Percentiles rank a stretch among this genome's conserved stretches.
Evolutionary conservation across 2,329 filamentous ascomycete species (phyloP).

Genomic region (Penicillium sp.): DNA sequence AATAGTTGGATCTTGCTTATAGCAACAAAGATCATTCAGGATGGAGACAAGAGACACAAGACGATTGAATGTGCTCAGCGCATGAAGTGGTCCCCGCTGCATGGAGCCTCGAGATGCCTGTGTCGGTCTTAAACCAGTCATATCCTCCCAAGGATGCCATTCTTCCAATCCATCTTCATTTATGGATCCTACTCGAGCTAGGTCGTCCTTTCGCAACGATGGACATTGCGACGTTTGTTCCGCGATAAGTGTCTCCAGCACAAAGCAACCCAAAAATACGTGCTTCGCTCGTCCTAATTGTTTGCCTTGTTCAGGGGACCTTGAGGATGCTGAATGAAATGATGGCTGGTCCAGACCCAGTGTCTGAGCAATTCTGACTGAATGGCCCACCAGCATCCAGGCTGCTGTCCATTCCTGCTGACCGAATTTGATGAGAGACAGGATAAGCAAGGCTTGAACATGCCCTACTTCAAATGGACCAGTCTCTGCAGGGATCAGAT

Average conservation of each 20-base stretch:
- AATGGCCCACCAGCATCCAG: slow-evolving; percentile 65
- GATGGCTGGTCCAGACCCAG: slow-evolving; percentile 39
- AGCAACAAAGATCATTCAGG: slow-evolving; percentile 34
- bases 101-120: slow-evolving; percentile 29
- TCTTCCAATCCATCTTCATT: slow-evolving; percentile 70
- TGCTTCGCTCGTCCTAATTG: slow-evolving; percentile 38
- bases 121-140: slow-evolving; percentile 34
- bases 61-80: slow-evolving; percentile 56
- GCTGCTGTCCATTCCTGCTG: slow-evolving; percentile 58
- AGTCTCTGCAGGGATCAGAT: slow-evolving; percentile 51
- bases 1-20: slow-evolving; percentile 22
- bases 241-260: slow-evolving; percentile 55
- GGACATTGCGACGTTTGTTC: slow-evolving; percentile 46
- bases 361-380: slow-evolving; percentile 52
- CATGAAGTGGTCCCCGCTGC: slow-evolving; percentile 43
- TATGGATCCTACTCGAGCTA: slow-evolving; percentile 51
- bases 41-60: slow-evolving; percentile 44
- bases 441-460: slow-evolving; percentile 58
- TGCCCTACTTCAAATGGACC: slow-evolving; percentile 51
- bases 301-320: slow-evolving; percentile 39
- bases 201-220: slow-evolving; percentile 52
- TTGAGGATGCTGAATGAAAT: slow-evolving; percentile 47
- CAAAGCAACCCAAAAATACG: slow-evolving; percentile 53
- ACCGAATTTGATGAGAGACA: slow-evolving; percentile 65
- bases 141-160: slow-evolving; percentile 70